Evolutionary conservation across 129 eudicot genomes (phyloP).

Genomic region (sunflower (Helianthus annuus)): HanXRQr2.0-SUNRISE NC_035440.2:81671887-81672386

Average conservation of each 20-base stretch:
- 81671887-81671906: too few relatives aligned
- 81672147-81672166: not conserved
- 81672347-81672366: slow-evolving; percentile 17
- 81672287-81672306: not conserved
- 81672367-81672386: slow-evolving; percentile 5
- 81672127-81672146: not conserved
- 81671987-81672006: too few relatives aligned
- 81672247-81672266: slow-evolving; percentile 17
- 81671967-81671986: too few relatives aligned
- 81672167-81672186: slow-evolving; percentile 7
- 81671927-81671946: too few relatives aligned
- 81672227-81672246: slow-evolving; percentile 28
- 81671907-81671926: too few relatives aligned
- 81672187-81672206: slow-evolving; percentile 16
- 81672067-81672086: too few relatives aligned
- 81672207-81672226: slow-evolving; percentile 22
- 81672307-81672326: not conserved
- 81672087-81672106: too few relatives aligned
- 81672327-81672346: not conserved
- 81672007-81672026: too few relatives aligned
- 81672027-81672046: too few relatives aligned
- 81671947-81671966: too few relatives aligned
- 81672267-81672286: slow-evolving; percentile 13
- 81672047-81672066: too few relatives aligned
- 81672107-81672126: too few relatives aligned